phyloP scores from a whole-genome alignment of 352 stramenopile genomes.

The Phytophthora nicotianae region DNA sequence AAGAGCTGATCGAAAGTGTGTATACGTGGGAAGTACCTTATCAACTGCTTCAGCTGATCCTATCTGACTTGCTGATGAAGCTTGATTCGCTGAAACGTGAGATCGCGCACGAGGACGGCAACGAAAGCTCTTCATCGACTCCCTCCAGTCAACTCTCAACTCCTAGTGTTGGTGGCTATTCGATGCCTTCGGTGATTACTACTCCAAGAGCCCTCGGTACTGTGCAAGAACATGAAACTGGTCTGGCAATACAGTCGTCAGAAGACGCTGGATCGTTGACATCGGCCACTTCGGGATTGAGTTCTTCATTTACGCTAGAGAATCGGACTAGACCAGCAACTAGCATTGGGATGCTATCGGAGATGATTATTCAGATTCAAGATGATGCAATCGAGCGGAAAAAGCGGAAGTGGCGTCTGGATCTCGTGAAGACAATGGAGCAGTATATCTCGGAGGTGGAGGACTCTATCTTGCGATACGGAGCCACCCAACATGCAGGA shows the following conservation, averaged over 20 bases:
- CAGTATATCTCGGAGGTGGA: conserved; percentile 84
- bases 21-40: conserved; percentile 90
- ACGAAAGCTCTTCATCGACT: conserved; percentile 50
- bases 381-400: conserved; percentile 80
- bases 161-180: conserved; percentile 41
- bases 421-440: conserved; percentile 79
- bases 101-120: conserved; percentile 41
- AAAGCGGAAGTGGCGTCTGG: conserved; percentile 79
- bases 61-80: conserved; percentile 75
- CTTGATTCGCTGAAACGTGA: conserved; percentile 66
- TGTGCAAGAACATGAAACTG: conserved; percentile 42
- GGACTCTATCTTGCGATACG: conserved; percentile 77
- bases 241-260: conserved; percentile 18
- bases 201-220: conserved; percentile 35
- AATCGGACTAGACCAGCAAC: conserved; percentile 36
- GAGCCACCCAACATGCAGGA: conserved; percentile 62
- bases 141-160: conserved; percentile 58
- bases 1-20: conserved; percentile 89
- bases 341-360: conserved; percentile 81
- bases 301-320: conserved; percentile 13
- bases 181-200: conserved; percentile 30
- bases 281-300: conserved; percentile 15
- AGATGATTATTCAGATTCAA: conserved; percentile 90
- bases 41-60: conserved; percentile 80
- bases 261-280: conserved; percentile 17